A percentile compares a stretch with the other conserved stretches of the same genome.
phyloP scores from a whole-genome alignment of 306 rosid species.

The Vigna unguiculata region DNA sequence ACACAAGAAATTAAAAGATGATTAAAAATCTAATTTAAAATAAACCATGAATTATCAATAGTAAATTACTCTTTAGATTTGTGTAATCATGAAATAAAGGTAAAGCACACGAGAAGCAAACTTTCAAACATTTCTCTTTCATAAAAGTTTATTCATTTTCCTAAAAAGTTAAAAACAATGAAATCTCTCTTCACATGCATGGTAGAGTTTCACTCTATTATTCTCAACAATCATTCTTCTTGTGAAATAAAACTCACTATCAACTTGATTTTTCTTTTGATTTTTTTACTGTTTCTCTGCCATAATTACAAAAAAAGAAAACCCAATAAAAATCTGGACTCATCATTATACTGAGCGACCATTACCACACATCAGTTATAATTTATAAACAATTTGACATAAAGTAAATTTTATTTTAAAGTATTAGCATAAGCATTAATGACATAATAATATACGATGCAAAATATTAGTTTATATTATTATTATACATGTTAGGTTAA shows the following conservation, averaged over 20 bases:
- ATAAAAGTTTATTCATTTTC: slow-evolving; percentile 11
- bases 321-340: no score
- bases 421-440: background rate
- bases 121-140: background rate
- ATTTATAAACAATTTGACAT: background rate
- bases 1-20: no score
- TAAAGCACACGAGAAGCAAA: background rate
- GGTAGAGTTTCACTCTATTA: no score
- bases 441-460: background rate
- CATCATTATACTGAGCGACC: no score
- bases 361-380: background rate
- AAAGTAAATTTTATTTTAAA: background rate
- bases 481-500: background rate
- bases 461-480: background rate
- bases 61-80: no score
- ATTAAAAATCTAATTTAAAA: no score
- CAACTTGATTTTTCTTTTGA: no score
- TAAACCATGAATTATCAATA: no score
- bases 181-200: slow-evolving; percentile 6
- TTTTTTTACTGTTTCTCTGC: no score
- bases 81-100: background rate
- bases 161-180: background rate
- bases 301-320: no score
- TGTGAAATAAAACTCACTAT: no score
- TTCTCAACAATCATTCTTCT: background rate